Evolutionary conservation across 331 rosid species (phyloP).

Genomic region (Rosa hybrid): DNA sequence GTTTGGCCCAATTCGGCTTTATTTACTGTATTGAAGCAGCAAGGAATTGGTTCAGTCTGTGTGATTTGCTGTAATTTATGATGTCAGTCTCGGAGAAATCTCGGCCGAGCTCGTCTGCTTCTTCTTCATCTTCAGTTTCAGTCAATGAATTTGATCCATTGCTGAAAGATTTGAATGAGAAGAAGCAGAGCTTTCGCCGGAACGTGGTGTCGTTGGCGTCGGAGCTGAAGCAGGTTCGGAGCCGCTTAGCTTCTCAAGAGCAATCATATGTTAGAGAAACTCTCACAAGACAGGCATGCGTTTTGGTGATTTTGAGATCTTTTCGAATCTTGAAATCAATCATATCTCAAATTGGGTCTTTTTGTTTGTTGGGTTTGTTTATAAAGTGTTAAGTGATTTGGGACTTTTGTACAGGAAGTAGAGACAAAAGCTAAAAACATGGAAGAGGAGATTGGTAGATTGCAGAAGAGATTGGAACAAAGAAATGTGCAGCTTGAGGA

Average conservation of each 20-base stretch:
- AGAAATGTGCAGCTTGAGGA: slow-evolving; percentile 68
- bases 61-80: slow-evolving; percentile 13
- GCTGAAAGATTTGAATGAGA: slow-evolving; percentile 83
- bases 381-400: slow-evolving; percentile 3
- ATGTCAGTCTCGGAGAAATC: slow-evolving; percentile 66
- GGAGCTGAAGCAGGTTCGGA: slow-evolving; percentile 83
- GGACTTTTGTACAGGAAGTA: slow-evolving; percentile 58
- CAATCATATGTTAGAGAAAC: slow-evolving; percentile 68
- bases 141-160: slow-evolving; percentile 66
- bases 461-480: slow-evolving; percentile 70
- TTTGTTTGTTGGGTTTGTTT: slow-evolving; percentile 47
- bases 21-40: slow-evolving; percentile 21
- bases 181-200: slow-evolving; percentile 80
- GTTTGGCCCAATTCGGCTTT: slow-evolving; percentile 34
- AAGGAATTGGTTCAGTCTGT: slow-evolving; percentile 5
- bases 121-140: slow-evolving; percentile 26
- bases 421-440: slow-evolving; percentile 77
- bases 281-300: slow-evolving; percentile 73
- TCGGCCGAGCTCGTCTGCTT: slow-evolving; percentile 18
- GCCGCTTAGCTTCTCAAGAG: slow-evolving; percentile 80
- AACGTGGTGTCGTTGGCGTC: slow-evolving; percentile 87
- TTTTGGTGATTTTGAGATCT: slow-evolving; percentile 2
- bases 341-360: slow-evolving; percentile 34
- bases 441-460: slow-evolving; percentile 66
- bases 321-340: slow-evolving; percentile 34